Conservation (phyloP, 2,329 filamentous ascomycete genomes). For the Aspergillus texensis region DNA sequence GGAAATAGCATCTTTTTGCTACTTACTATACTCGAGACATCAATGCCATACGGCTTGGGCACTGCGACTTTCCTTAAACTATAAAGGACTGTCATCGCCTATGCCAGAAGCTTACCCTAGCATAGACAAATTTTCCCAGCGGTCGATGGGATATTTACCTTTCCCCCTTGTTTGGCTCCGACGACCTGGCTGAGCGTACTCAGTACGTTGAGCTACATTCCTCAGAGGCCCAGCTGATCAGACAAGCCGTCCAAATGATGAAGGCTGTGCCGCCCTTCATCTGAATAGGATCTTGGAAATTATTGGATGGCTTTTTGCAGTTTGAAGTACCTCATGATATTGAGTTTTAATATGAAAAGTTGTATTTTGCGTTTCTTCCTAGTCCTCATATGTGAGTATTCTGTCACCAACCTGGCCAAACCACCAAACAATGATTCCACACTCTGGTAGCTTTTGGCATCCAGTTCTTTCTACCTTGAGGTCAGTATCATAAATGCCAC, state of each 20-base stretch:
- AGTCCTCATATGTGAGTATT: slow-evolving; percentile 10
- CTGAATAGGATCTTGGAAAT: too few species aligned
- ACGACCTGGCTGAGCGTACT: too few species aligned
- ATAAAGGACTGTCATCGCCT: not conserved
- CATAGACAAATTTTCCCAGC: not conserved
- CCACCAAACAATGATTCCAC: slow-evolving; percentile 18
- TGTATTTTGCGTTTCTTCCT: not conserved
- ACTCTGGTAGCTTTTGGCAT: slow-evolving; percentile 10
- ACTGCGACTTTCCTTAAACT: not conserved
- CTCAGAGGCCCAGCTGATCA: too few species aligned
- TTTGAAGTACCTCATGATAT: too few species aligned
- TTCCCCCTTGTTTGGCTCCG: too few species aligned
- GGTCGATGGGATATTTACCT: too few species aligned
- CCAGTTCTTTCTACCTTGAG: not conserved
- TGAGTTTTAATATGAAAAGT: too few species aligned
- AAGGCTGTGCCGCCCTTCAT: too few species aligned
- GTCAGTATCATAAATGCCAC: not conserved
- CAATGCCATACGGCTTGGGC: not conserved
- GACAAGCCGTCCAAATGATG: too few species aligned
- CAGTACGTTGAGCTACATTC: too few species aligned
- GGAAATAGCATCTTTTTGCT: too few species aligned
- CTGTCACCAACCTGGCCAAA: slow-evolving; percentile 13
- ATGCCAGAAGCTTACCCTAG: not conserved
- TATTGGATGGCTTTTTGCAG: too few species aligned
- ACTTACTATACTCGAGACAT: not conserved